Base-by-base conservation (phyloP, 345 rosid genomes). In the Angophora floribunda region DNA sequence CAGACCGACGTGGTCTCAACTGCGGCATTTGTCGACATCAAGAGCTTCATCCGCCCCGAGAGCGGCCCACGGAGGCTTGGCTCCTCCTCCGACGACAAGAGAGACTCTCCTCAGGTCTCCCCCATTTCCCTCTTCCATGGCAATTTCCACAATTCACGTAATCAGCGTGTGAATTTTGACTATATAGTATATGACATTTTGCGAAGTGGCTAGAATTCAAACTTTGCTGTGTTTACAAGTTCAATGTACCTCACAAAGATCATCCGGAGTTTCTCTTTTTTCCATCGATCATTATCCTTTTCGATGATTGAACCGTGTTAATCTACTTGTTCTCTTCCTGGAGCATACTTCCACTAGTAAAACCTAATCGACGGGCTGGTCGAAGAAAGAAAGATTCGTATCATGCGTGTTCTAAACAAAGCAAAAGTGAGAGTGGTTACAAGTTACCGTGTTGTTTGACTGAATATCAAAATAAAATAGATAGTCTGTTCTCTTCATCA, bases 31-130 rank as follows among this genome's bases (percentile, higher is more conserved):
- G 94, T 96, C 84, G 99, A 98, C 86, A 97, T 98, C 90, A 97
- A 95, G 92, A 96, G 93, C 94, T 98, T 96, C 94, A 95, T 98
- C 91, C 90, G 94, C 91, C 96, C 96, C 12, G 97, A 95, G 79
- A 94, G 92, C 36, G 94, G 94, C 78, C 94, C 96, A 8, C 84
- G 90, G 89, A 92, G 92, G 82, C 93, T 87, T 12, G 90, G 88
- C 50, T 57, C 86, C 44, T 90, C 93, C 57, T 45, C 91, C 50
- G 91, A 92, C 67, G 94, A 93, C 47, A 93, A 94, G 87, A 90
- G 93, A 89, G 93, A 91, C 86, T 65, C 92, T 44, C 91, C 95
- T 89, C 95, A 92, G 93, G 96, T 94, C 30, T 16, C 59, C 22
- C 14, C 44, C 24, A 19, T 51, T 75, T 75, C 82, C 47, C 82